A percentile compares a stretch with the other conserved stretches of the same genome.
Conservation (phyloP, 176 grass and related monocot species). For the Hsuehochloa calcarea region DNA sequence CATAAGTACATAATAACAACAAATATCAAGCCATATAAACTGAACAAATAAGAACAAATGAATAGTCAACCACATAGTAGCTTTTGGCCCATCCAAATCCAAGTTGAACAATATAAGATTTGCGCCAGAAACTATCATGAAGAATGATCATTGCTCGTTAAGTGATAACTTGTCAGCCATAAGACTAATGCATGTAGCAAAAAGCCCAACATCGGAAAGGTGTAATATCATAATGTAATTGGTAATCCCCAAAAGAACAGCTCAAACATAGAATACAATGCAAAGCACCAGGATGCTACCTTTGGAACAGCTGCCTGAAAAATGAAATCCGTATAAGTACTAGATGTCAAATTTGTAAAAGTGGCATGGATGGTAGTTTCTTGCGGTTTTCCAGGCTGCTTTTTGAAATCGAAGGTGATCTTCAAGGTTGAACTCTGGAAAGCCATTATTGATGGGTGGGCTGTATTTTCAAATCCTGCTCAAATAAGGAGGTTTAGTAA, state of each 20-base stretch:
- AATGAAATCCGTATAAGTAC: slow-evolving; percentile 68
- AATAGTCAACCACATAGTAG: slow-evolving; percentile 1
- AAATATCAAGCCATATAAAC: slow-evolving; percentile 2
- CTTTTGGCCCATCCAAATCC: background rate
- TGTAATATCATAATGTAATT: background rate
- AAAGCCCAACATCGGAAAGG: background rate
- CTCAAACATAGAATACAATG: slow-evolving; percentile 18
- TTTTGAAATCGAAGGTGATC: slow-evolving; percentile 70
- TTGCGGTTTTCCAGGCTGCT: slow-evolving; percentile 68
- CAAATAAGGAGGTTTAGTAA: slow-evolving; percentile 32
- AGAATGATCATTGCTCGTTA: background rate
- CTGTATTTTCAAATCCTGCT: slow-evolving; percentile 53
- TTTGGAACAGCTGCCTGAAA: slow-evolving; percentile 99
- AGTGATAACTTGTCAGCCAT: background rate
- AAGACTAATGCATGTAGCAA: background rate
- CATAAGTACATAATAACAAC: background rate
- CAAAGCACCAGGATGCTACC: slow-evolving; percentile 42
- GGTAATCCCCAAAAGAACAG: background rate
- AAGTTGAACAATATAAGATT: background rate
- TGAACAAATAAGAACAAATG: background rate
- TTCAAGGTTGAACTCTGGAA: slow-evolving; percentile 88
- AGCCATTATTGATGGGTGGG: slow-evolving; percentile 64
- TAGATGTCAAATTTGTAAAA: slow-evolving; percentile 87
- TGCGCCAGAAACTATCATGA: background rate
- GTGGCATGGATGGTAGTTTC: slow-evolving; percentile 71